These are phyloP conservation scores for Lasiodiplodia hormozganensis DNA, from an alignment of 2,329 filamentous ascomycete genomes.

Conservation along the genomic window DNA sequence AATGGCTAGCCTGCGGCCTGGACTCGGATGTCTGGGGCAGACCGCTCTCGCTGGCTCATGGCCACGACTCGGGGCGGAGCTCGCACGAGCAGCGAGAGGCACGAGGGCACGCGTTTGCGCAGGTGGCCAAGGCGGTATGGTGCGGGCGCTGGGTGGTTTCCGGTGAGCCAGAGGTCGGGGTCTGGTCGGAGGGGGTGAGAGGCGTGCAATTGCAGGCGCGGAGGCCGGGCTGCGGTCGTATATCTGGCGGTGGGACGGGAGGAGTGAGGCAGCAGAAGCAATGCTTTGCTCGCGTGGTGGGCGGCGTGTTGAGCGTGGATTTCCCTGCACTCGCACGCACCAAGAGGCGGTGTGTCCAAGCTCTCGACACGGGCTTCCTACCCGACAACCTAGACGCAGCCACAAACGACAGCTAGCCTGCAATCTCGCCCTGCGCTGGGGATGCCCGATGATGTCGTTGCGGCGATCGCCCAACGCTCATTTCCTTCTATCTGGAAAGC, in stretches of 20 bases:
- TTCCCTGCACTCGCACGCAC: constrained; percentile 22
- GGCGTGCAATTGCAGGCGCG: not conserved
- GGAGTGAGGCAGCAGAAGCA: constrained; percentile 13
- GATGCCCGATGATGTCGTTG: constrained; percentile 9
- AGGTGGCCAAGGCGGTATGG: constrained; percentile 22
- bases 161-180: not conserved
- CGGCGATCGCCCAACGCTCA: constrained; percentile 17
- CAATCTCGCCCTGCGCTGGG: not conserved
- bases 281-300: constrained; percentile 25
- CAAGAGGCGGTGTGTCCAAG: constrained; percentile 26
- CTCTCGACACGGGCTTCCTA: constrained; percentile 25
- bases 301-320: constrained; percentile 13
- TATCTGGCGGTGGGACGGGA: constrained; percentile 9
- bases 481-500: constrained; percentile 17
- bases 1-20: constrained; percentile 29
- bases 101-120: constrained; percentile 6
- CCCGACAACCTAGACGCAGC: constrained; percentile 25
- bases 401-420: constrained; percentile 20
- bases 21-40: constrained; percentile 26
- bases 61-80: constrained; percentile 27
- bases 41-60: constrained; percentile 25
- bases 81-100: constrained; percentile 22
- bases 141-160: constrained; percentile 2
- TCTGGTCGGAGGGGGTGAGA: not conserved
- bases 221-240: constrained; percentile 8